These are phyloP conservation scores for Exsudoporus frostii DNA, from an alignment of 768 basidiomycete genomes.

Conservation along the genomic window DNA sequence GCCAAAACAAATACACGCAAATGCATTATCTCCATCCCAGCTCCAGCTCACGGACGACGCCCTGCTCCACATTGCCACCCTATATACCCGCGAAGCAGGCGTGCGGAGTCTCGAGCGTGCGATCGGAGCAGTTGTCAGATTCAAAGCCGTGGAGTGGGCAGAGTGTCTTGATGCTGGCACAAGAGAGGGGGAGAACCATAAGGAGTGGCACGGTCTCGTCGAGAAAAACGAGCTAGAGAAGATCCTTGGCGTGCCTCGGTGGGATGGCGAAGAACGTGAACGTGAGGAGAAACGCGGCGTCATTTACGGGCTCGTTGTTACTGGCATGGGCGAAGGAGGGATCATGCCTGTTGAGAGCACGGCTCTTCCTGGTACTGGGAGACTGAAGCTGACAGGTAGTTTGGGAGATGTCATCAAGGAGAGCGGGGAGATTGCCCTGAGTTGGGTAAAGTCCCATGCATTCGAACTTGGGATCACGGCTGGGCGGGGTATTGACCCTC, in stretches of 20 bases:
- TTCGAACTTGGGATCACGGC: conserved; percentile 78
- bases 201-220: conserved; percentile 57
- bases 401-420: conserved; percentile 92
- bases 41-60: conserved; percentile 68
- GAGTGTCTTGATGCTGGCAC: conserved; percentile 44
- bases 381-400: conserved; percentile 75
- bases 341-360: conserved; percentile 84
- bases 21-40: conserved; percentile 63
- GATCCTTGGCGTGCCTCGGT: conserved; percentile 77
- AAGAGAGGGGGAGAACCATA: conserved; percentile 21
- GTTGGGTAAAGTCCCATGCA: conserved; percentile 88
- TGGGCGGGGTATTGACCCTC: conserved; percentile 63
- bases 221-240: conserved; percentile 72
- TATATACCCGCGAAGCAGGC: conserved; percentile 89
- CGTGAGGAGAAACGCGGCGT: conserved; percentile 72
- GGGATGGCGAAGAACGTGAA: conserved; percentile 78
- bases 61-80: conserved; percentile 66
- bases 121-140: conserved; percentile 84
- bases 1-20: conserved; percentile 81
- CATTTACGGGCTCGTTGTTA: conserved; percentile 86
- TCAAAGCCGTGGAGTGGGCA: conserved; percentile 90
- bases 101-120: conserved; percentile 88
- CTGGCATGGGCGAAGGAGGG: conserved; percentile 82
- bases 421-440: conserved; percentile 84
- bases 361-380: conserved; percentile 70